Evolutionary conservation across 164 flowering plant species (phyloP).

Genomic region (Annona cherimola): DNA sequence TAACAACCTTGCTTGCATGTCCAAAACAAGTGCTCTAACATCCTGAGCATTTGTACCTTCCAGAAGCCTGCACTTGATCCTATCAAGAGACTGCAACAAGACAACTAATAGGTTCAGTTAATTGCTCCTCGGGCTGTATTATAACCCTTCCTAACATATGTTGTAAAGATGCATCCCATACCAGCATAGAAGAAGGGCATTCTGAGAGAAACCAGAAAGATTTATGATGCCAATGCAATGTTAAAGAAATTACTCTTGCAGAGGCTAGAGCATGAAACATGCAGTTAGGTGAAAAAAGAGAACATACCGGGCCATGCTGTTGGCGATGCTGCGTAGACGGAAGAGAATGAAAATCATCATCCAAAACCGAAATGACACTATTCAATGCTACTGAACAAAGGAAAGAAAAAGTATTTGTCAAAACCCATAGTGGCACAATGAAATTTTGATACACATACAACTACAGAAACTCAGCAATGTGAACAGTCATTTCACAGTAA

Average conservation of each 20-base stretch:
- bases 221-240: not conserved
- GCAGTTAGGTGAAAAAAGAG: not conserved
- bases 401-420: not conserved
- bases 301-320: slow-evolving; percentile 94
- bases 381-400: slow-evolving; percentile 71
- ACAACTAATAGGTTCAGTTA: not conserved
- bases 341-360: slow-evolving; percentile 98
- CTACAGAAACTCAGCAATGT: not conserved
- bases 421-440: not conserved
- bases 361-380: slow-evolving; percentile 93
- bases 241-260: not conserved
- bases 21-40: slow-evolving; percentile 96
- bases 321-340: slow-evolving; percentile 86
- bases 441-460: not conserved
- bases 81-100: slow-evolving; percentile 72
- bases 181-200: not conserved
- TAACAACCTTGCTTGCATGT: slow-evolving; percentile 96
- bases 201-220: not conserved
- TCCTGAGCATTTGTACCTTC: slow-evolving; percentile 99
- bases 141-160: not conserved
- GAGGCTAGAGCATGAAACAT: not conserved
- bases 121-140: not conserved
- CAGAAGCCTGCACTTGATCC: slow-evolving; percentile 91
- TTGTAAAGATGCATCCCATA: not conserved
- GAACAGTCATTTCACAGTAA: not conserved